Base-by-base conservation (phyloP, 2,329 filamentous ascomycete species). In the Pseudogymnoascus sp. region DNA sequence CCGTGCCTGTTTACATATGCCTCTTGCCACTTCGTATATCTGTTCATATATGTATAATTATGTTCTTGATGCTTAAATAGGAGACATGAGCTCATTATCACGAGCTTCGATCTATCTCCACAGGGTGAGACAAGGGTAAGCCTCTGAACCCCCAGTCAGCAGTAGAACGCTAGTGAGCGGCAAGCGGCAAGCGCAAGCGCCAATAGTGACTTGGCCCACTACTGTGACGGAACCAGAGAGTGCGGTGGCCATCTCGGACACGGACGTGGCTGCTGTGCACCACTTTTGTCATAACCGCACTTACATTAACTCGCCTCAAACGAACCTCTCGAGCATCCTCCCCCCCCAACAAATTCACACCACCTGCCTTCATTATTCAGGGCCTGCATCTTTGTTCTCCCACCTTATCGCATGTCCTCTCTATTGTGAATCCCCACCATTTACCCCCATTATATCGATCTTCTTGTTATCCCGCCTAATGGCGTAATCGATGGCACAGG, bases 401-500 rank as follows among this genome's bases (percentile, higher is more conserved):
- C 6, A 36, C 51, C 48, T 36, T 57, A n/a, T 57, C 36, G 51
- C 51, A 57, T 57, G 48, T 57, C 34, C 23, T 57, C 51, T 36
- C 51, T 34, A 57, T 57, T 19, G 51, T 57, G 28, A 57, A 57
- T 34, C 51, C 8, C 10, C 28, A 57, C 10, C 10, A 34, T 31
- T 31, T 57, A 57, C 16, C 28, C 28, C 19, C 51, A 57, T 34
- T 57, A 57, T 57, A 57, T n/a, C 51, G 8, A 10, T 34, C 51
- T 31, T 36, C 28, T 21, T 57, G 16, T 41, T 41, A 45, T 43
- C 63, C 62, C 64, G 62, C 62, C 64, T 43, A 62, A 65, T 65
- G 64, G 64, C 64, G 64, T 65, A 65, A 65, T 61, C 64, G 64
- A 65, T 65, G 64, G 64, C 64, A 65, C 64, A 65, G 37, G 43